Percentiles rank a stretch among this genome's conserved stretches.
Conservation (phyloP, 768 basidiomycete species). For the Hericium erinaceus region DNA sequence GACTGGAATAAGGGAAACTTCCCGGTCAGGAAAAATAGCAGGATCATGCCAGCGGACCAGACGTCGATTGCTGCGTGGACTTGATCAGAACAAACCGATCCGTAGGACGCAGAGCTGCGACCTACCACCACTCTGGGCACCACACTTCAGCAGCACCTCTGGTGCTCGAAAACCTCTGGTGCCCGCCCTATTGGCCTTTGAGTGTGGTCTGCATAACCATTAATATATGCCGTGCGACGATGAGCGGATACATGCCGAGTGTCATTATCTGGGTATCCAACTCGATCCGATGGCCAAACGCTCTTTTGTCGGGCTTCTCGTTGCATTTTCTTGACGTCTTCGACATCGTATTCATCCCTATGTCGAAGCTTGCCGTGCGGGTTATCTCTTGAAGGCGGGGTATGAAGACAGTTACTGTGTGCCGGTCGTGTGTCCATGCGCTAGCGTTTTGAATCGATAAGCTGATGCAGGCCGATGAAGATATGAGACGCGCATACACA, state of each 20-base stretch:
- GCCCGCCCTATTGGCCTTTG: slow-evolving; percentile 93
- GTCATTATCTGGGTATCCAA: slow-evolving; percentile 75
- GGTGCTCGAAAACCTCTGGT: slow-evolving; percentile 96
- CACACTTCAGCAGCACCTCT: slow-evolving; percentile 91
- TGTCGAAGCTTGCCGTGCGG: slow-evolving; percentile 60
- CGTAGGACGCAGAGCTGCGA: slow-evolving; percentile 3
- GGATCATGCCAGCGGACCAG: slow-evolving; percentile 90
- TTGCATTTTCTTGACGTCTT: slow-evolving; percentile 47
- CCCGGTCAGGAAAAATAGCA: slow-evolving; percentile 83
- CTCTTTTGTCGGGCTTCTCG: slow-evolving; percentile 50
- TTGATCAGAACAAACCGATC: slow-evolving; percentile 5
- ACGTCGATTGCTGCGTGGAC: slow-evolving; percentile 75
- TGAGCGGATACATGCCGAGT: slow-evolving; percentile 36
- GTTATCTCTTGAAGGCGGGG: slow-evolving; percentile 42
- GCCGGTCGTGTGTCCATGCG: slow-evolving; percentile 42
- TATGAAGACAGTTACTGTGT: slow-evolving; percentile 70
- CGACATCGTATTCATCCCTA: slow-evolving; percentile 36
- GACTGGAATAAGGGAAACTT: slow-evolving; percentile 95
- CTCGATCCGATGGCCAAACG: slow-evolving; percentile 48
- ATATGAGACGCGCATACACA: slow-evolving; percentile 45
- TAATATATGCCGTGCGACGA: slow-evolving; percentile 1
- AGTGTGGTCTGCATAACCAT: slow-evolving; percentile 44
- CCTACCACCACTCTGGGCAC: slow-evolving; percentile 85
- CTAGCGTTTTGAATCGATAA: slow-evolving; percentile 24
- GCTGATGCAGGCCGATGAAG: background rate